phyloP scores from a whole-genome alignment of 73 alveolate species.

The Effrenium voratum region DNA sequence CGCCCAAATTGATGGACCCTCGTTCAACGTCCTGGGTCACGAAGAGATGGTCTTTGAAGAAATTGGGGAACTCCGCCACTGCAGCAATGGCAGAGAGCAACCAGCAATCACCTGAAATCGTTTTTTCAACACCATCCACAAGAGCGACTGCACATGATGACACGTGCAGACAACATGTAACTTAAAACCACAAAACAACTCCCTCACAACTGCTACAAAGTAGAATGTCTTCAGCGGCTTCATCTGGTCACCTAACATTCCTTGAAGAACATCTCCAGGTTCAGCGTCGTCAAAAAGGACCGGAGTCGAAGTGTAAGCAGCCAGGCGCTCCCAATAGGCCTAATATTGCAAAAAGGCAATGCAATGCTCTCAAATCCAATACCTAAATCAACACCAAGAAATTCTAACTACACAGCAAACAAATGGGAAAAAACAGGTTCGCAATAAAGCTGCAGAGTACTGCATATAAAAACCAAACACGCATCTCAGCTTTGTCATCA shows the following conservation, averaged over 20 bases:
- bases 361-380: neutral
- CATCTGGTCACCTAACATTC: neutral
- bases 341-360: neutral
- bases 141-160: too few species aligned
- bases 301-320: neutral
- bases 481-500: too few species aligned
- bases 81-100: slow-evolving; percentile 13
- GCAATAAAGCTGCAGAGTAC: too few species aligned
- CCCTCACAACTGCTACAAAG: neutral
- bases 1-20: too few species aligned
- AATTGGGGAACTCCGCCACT: slow-evolving; percentile 30
- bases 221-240: neutral
- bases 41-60: slow-evolving; percentile 26
- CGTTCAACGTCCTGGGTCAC: slow-evolving; percentile 39
- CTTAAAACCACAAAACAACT: too few species aligned
- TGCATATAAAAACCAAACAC: too few species aligned
- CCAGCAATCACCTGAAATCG: slow-evolving; percentile 19
- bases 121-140: too few species aligned
- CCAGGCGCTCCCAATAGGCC: slow-evolving; percentile 6
- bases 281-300: slow-evolving; percentile 23
- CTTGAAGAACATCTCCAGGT: slow-evolving; percentile 15
- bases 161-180: too few species aligned
- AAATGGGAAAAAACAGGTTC: too few species aligned
- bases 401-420: too few species aligned
- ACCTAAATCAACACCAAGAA: neutral